Percentiles rank a stretch among this genome's conserved stretches.
phyloP scores from a whole-genome alignment of 169 alveolate species.

The Plasmodium ovale region DNA sequence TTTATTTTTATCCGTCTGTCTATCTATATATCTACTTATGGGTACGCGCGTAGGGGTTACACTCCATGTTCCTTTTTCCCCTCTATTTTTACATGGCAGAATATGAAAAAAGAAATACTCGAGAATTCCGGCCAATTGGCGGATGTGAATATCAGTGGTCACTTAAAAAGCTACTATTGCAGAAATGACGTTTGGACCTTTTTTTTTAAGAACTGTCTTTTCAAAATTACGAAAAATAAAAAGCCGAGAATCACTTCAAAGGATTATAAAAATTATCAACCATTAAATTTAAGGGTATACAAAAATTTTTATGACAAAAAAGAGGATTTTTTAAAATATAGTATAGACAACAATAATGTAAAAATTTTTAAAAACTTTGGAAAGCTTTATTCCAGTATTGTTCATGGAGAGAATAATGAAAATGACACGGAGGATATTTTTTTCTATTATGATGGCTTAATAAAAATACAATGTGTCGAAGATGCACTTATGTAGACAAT shows the following conservation, averaged over 20 bases:
- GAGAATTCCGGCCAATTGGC: conserved; percentile 58
- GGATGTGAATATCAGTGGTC: conserved; percentile 62
- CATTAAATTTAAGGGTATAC: conserved; percentile 60
- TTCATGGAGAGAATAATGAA: conserved; percentile 43
- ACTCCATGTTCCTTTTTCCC: background rate
- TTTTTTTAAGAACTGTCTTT: conserved; percentile 55
- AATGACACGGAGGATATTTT: conserved; percentile 43
- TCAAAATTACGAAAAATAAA: conserved; percentile 67
- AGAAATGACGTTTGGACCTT: conserved; percentile 70
- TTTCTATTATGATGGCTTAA: conserved; percentile 66
- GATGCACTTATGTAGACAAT: conserved; percentile 1
- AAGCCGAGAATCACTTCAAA: conserved; percentile 26
- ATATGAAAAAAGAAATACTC: conserved; percentile 60
- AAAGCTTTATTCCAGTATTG: conserved; percentile 30
- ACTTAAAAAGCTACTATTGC: conserved; percentile 67
- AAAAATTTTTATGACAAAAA: conserved; percentile 66
- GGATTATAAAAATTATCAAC: conserved; percentile 62
- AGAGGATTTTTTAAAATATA: conserved; percentile 36
- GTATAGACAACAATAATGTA: conserved; percentile 69
- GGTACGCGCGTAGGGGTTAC: background rate
- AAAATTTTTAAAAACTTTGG: conserved; percentile 59
- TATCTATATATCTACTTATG: background rate
- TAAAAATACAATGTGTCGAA: conserved; percentile 60
- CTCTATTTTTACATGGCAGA: conserved; percentile 2
- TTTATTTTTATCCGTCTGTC: background rate